These are phyloP conservation scores for Trametes gibbosa DNA, from an alignment of 768 basidiomycete species.

Conservation along the genomic window DNA sequence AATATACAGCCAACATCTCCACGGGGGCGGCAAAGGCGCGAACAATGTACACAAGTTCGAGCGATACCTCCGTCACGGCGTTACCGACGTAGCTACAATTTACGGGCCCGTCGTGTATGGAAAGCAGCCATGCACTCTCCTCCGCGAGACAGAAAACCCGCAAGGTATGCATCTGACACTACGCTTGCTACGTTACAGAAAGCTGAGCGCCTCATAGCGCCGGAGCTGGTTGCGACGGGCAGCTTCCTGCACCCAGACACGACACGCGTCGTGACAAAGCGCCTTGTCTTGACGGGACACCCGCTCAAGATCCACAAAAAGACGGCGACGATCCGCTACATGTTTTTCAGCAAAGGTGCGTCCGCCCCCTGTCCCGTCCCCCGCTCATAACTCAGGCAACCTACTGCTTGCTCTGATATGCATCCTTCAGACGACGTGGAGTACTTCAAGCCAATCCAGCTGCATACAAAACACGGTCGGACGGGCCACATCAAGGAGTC, in stretches of 20 bases:
- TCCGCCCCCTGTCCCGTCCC: not conserved
- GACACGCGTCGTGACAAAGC: conserved; percentile 87
- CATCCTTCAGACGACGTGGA: conserved; percentile 66
- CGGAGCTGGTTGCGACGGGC: conserved; percentile 86
- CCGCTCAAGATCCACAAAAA: conserved; percentile 97
- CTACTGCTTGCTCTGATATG: too few relatives aligned
- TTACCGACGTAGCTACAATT: conserved; percentile 77
- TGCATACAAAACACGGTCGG: conserved; percentile 89
- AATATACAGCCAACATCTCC: conserved; percentile 87
- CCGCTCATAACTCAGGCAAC: not conserved
- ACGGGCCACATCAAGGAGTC: conserved; percentile 88
- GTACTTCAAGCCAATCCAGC: conserved; percentile 91
- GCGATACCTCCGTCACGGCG: conserved; percentile 81
- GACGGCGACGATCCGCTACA: conserved; percentile 94
- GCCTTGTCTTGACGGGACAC: conserved; percentile 93
- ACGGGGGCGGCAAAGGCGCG: conserved; percentile 84
- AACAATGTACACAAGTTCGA: conserved; percentile 99
- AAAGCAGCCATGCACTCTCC: conserved; percentile 72
- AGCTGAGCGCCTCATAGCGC: conserved; percentile 42
- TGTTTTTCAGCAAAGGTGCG: conserved; percentile 92
- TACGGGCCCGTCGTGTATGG: conserved; percentile 92
- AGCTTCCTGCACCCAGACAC: conserved; percentile 87
- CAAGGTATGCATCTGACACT: conserved; percentile 49
- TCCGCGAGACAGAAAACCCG: conserved; percentile 64
- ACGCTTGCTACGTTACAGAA: not conserved